Evolutionary conservation across 352 stramenopile genomes (phyloP).

Genomic region (Pythium phragmiticola): DNA sequence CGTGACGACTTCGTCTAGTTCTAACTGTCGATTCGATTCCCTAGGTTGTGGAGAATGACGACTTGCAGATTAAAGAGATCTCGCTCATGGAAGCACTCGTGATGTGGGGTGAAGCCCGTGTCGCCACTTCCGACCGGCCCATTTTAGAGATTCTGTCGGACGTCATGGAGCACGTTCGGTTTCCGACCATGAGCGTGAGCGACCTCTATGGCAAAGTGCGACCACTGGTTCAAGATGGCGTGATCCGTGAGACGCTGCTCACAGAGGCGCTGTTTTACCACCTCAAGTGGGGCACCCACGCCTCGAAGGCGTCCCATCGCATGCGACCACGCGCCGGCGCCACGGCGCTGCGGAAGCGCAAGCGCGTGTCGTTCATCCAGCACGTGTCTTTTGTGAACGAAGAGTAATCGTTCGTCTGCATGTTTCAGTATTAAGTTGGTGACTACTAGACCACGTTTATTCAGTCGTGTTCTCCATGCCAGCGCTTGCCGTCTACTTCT

Average conservation of each 20-base stretch:
- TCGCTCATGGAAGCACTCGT: slow-evolving; percentile 77
- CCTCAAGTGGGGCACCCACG: slow-evolving; percentile 79
- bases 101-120: slow-evolving; percentile 74
- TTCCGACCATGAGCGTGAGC: slow-evolving; percentile 85
- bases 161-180: slow-evolving; percentile 83
- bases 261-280: slow-evolving; percentile 86
- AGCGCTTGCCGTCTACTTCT: slow-evolving; percentile 8
- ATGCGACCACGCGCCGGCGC: slow-evolving; percentile 64
- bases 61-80: slow-evolving; percentile 84
- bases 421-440: not conserved
- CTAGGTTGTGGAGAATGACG: slow-evolving; percentile 71
- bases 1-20: not conserved
- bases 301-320: slow-evolving; percentile 52
- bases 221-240: slow-evolving; percentile 57
- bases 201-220: slow-evolving; percentile 86
- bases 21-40: not conserved
- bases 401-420: not conserved
- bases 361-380: slow-evolving; percentile 87
- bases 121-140: slow-evolving; percentile 37
- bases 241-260: slow-evolving; percentile 69
- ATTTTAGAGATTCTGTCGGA: slow-evolving; percentile 63
- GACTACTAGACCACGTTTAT: not conserved
- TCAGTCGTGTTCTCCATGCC: not conserved
- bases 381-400: slow-evolving; percentile 77
- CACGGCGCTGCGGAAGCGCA: slow-evolving; percentile 72